Base-by-base conservation (phyloP, 192 early-diverging fungal genomes). In the Coemansia sp. region DNA sequence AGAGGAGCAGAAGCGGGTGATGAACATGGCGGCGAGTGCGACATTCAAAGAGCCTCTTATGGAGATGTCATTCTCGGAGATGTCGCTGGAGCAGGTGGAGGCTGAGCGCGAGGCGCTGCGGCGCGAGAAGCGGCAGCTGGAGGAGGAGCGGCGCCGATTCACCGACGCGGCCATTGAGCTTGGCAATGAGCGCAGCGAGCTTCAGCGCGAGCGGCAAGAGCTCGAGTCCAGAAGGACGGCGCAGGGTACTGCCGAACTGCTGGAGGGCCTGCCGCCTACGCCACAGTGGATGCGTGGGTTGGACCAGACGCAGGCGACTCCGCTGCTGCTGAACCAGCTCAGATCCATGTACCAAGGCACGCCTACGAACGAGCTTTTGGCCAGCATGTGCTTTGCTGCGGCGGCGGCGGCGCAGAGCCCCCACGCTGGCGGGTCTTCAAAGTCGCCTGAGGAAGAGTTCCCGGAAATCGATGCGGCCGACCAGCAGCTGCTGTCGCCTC, bases 81-180 rank as follows among this genome's bases (percentile, higher is more conserved):
- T 86, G 50, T 63, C 70, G 14, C 73, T 78, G 59, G 75, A 76
- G 46, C 70, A 75, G 23, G 59, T 85, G 23, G 81, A 88, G 47
- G 59, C 63, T 1, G 87, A 86, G 44, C 74, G 75, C n/a, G 67
- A 75, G 37, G 73, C 65, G 6, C 59, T 88, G 55, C 78, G 82
- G 39, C 70, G 82, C 17, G 73, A 90, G 62, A 70, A 79, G n/a
- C 53, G 62, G 42, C 74, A 90, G 70, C 80, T 91, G 23, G 85
- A 89, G 49, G 78, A 82, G 37, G 90, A 94, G 66, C 89, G 89
- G 13, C 49, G 72, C 26, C 84, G 83, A 65, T 88, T 94, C 52
- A 89, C 91, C 1, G 87, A 91, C 42, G 89, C 89, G 5, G 91
- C 91, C 14, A 86, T 93, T 17, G 73, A 87, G 69, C 73, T 94